Conservation (phyloP, 78 protist species). For the Pigoraptor vietnamica region DNA sequence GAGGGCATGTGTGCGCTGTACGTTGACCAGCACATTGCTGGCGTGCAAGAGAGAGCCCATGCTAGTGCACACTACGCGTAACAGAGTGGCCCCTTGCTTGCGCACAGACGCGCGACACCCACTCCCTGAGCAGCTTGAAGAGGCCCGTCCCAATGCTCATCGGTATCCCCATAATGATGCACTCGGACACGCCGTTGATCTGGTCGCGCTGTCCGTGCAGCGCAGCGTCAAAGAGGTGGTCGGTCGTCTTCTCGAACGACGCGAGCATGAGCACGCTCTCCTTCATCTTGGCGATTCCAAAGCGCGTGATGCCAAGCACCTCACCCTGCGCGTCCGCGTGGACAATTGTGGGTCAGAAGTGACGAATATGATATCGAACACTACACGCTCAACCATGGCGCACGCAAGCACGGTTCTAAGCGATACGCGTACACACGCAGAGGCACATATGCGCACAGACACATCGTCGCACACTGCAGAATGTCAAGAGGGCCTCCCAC, state of each 20-base stretch:
- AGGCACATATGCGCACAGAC: too few relatives aligned
- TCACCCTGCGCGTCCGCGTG: slow-evolving; percentile 66
- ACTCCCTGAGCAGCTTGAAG: slow-evolving; percentile 68
- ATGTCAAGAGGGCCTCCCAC: not conserved
- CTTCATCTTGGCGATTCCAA: slow-evolving; percentile 93
- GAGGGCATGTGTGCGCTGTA: too few relatives aligned
- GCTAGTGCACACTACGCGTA: too few relatives aligned
- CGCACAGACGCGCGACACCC: too few relatives aligned
- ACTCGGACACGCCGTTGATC: slow-evolving; percentile 91
- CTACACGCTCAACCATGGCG: not conserved
- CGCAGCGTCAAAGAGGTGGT: slow-evolving; percentile 97
- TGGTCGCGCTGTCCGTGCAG: slow-evolving; percentile 48
- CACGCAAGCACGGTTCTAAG: not conserved
- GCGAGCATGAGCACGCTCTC: slow-evolving; percentile 95
- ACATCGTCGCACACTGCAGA: not conserved
- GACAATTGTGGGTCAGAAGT: not conserved
- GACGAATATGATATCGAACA: not conserved
- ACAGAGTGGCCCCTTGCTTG: too few relatives aligned
- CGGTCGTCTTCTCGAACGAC: slow-evolving; percentile 93
- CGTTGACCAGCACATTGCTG: too few relatives aligned
- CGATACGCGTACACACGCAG: not conserved
- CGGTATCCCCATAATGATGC: slow-evolving; percentile 95
- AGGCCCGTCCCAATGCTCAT: slow-evolving; percentile 94
- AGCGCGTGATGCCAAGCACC: slow-evolving; percentile 96
- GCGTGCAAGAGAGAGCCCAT: too few relatives aligned